phyloP scores from a whole-genome alignment of 228 moss, liverwort and hornwort genomes.

The Sphagnum fallax region DNA sequence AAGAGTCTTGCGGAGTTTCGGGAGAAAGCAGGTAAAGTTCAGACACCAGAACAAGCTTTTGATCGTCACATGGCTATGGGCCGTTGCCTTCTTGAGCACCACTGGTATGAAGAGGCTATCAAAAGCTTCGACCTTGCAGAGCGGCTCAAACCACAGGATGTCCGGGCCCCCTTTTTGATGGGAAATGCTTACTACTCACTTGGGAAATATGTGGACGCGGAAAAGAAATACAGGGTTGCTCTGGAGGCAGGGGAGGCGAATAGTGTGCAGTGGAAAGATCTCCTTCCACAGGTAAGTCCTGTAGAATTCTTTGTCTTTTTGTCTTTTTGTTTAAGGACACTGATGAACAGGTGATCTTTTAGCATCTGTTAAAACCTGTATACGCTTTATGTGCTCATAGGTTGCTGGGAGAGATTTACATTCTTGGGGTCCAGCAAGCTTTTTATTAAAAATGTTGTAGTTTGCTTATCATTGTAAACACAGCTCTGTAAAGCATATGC shows the following conservation, averaged over 20 bases:
- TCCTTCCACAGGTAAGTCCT: constrained; percentile 76
- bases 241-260: constrained; percentile 62
- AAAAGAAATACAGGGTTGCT: constrained; percentile 71
- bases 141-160: constrained; percentile 63
- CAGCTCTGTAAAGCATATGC: too few relatives aligned
- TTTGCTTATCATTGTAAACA: too few relatives aligned
- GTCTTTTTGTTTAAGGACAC: too few relatives aligned
- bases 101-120: constrained; percentile 72
- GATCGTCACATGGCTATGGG: constrained; percentile 96
- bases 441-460: too few relatives aligned
- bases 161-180: constrained; percentile 75
- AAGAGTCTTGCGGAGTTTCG: constrained; percentile 51
- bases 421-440: too few relatives aligned
- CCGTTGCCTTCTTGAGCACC: constrained; percentile 81
- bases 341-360: too few relatives aligned
- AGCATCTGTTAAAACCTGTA: too few relatives aligned
- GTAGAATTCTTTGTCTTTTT: too few relatives aligned
- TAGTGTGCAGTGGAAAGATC: constrained; percentile 32
- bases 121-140: constrained; percentile 61
- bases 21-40: constrained; percentile 49
- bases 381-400: too few relatives aligned
- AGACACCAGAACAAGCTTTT: constrained; percentile 68
- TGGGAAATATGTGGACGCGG: constrained; percentile 44
- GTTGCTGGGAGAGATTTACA: too few relatives aligned
- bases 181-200: constrained; percentile 84